Evolutionary conservation across 73 alveolate species (phyloP), one percentile per base, ranked within the genome.

Genomic region (Breviolum minutum): DNA sequence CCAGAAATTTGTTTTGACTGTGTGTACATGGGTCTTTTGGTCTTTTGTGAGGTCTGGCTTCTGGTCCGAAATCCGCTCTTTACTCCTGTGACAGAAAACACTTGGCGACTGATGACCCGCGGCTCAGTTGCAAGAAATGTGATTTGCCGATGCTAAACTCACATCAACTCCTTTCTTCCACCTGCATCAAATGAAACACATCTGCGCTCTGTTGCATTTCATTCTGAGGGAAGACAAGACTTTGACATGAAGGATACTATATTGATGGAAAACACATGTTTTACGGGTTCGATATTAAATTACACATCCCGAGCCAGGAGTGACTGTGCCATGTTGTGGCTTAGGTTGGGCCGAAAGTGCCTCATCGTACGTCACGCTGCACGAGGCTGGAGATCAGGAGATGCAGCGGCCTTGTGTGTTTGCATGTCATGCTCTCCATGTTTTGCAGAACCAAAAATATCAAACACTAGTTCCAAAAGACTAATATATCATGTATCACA

Each of bases 81-180:
- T 74, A 90, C 40, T 48, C 87, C 96, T 29, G 96, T 29, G 20
- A 61, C 84, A 9, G 87, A 27, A 74, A 90, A 90, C 80, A 62
- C n/a, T 5, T 90, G 96, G 96, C 87, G 87, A 20, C 24, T 90
- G 32, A 76, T 90, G 61, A 90, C 96, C 26, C 96, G 96, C 88
- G 5, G 27, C 96, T 70, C 64, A 60, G 63, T 8, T 80, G 89
- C 64, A 80, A 48, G 19, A 14, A 29, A 6, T 17, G 86, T 10
- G 26, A 30, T 22, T 17, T 17, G 77, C n/a, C 77, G 24, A 17
- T 17, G 77, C 77, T 68, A 17, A 14, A 68, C 77, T 40, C 54
- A 68, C 4, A 22, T 22, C 77, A 68, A 14, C 77, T 22, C 77
- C 24, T 68, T 22, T 22, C 77, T 68, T 68, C 54, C 54, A 40